Percentiles rank a stretch among this genome's conserved stretches.
Evolutionary conservation across 495 filamentous ascomycete species (phyloP).

Genomic region (Delitschia confertaspora): DNA sequence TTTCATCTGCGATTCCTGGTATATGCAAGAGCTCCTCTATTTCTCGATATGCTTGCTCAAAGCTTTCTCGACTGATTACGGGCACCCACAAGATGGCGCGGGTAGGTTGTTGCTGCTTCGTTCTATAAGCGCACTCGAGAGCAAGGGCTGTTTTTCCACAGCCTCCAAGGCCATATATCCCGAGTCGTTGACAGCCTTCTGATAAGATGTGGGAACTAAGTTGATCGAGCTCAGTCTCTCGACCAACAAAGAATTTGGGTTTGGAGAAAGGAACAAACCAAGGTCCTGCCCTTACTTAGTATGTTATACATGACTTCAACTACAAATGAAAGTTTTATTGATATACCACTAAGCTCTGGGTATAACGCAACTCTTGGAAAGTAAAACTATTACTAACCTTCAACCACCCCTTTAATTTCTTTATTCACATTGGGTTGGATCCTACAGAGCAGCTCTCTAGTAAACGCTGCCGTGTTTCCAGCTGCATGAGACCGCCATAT

Average conservation of each 20-base stretch:
- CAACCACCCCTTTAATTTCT: no score
- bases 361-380: no score
- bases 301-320: no score
- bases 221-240: neutral
- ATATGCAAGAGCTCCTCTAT: slow-evolving; percentile 25
- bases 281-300: no score
- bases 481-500: slow-evolving; percentile 36
- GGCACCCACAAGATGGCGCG: slow-evolving; percentile 22
- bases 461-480: slow-evolving; percentile 35
- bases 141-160: slow-evolving; percentile 24
- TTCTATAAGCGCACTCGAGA: slow-evolving; percentile 11
- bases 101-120: slow-evolving; percentile 10
- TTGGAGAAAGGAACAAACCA: neutral
- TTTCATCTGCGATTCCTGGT: neutral
- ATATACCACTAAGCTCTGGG: neutral
- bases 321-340: no score
- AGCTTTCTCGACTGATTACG: slow-evolving; percentile 10
- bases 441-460: slow-evolving; percentile 33
- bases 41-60: slow-evolving; percentile 26
- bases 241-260: neutral
- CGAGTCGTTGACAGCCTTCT: neutral
- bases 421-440: no score
- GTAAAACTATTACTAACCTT: no score
- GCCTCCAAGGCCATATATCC: slow-evolving; percentile 15
- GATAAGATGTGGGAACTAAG: neutral